Conservation (phyloP, 208 protist genomes). For the Balamuthia mandrillaris region DNA sequence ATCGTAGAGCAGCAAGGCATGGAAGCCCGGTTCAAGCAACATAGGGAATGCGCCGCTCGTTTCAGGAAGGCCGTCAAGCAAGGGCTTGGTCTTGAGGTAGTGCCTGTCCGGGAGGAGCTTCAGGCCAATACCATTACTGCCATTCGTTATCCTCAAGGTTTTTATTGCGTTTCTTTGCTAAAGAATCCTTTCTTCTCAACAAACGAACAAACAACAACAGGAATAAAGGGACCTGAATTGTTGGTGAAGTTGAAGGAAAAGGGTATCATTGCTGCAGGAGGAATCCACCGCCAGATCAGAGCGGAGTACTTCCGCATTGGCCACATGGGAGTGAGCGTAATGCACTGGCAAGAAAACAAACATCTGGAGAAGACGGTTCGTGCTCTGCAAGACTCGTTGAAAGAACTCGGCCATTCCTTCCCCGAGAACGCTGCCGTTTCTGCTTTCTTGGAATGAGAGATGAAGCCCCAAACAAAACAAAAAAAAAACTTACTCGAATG, state of each 20-base stretch:
- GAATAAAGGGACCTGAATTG: background rate
- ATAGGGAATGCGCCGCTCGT: background rate
- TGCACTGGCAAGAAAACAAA: background rate
- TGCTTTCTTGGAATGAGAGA: no score
- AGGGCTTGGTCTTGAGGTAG: background rate
- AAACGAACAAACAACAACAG: background rate
- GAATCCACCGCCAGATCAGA: conserved; percentile 37
- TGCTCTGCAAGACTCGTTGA: background rate
- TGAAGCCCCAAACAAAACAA: no score
- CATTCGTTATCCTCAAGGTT: conserved; percentile 24
- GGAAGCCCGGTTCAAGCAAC: conserved; percentile 2
- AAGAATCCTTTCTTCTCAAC: background rate
- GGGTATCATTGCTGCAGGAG: conserved; percentile 25
- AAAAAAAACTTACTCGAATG: no score
- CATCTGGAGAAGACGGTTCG: background rate
- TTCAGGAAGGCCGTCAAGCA: background rate
- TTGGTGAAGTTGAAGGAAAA: background rate
- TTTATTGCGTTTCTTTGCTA: background rate
- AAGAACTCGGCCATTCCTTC: background rate
- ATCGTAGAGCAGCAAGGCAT: conserved; percentile 11
- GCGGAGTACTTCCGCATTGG: conserved; percentile 40
- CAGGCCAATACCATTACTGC: conserved; percentile 18
- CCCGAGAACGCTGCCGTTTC: background rate
- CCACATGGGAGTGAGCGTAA: background rate
- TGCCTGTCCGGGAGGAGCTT: conserved; percentile 15